phyloP scores from a whole-genome alignment of 129 eudicot species.

The Lactuca saligna region DNA sequence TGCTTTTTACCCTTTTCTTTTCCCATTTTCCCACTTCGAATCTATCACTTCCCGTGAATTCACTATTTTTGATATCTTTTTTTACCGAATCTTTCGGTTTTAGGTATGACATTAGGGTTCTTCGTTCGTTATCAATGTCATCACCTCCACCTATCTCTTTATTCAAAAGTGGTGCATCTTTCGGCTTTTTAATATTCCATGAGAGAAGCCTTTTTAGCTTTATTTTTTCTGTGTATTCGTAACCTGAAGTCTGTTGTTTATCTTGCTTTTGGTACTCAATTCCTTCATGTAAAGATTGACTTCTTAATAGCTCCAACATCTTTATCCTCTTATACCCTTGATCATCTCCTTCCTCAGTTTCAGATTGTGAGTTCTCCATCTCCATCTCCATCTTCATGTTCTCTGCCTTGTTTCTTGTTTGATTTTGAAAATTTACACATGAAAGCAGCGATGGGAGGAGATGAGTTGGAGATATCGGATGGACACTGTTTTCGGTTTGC shows the following conservation, averaged over 20 bases:
- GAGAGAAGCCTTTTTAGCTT: slow-evolving; percentile 41
- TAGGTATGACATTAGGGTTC: slow-evolving; percentile 33
- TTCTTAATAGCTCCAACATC: slow-evolving; percentile 30
- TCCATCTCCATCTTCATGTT: slow-evolving; percentile 19
- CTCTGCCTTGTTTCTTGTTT: slow-evolving; percentile 20
- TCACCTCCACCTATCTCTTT: slow-evolving; percentile 47
- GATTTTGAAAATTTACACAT: slow-evolving; percentile 43
- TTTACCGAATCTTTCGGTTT: slow-evolving; percentile 22
- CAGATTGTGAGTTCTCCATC: slow-evolving; percentile 34
- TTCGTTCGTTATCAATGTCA: slow-evolving; percentile 54
- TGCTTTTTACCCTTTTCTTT: slow-evolving; percentile 42
- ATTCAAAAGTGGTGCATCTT: slow-evolving; percentile 48
- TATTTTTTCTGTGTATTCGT: slow-evolving; percentile 22
- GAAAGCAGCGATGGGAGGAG: slow-evolving; percentile 44
- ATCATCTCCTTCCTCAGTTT: slow-evolving; percentile 38
- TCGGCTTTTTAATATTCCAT: slow-evolving; percentile 47
- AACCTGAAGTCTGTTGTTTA: slow-evolving; percentile 14
- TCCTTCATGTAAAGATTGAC: slow-evolving; percentile 29
- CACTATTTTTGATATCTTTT: slow-evolving; percentile 15
- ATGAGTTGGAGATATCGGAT: slow-evolving; percentile 56
- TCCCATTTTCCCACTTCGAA: slow-evolving; percentile 63
- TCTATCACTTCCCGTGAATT: slow-evolving; percentile 39
- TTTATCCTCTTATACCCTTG: slow-evolving; percentile 41
- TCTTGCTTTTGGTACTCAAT: slow-evolving; percentile 21
- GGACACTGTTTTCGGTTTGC: slow-evolving; percentile 38